phyloP scores from a whole-genome alignment of 1,284 basidiomycete genomes.

The Apiotrichum gamsii region DNA sequence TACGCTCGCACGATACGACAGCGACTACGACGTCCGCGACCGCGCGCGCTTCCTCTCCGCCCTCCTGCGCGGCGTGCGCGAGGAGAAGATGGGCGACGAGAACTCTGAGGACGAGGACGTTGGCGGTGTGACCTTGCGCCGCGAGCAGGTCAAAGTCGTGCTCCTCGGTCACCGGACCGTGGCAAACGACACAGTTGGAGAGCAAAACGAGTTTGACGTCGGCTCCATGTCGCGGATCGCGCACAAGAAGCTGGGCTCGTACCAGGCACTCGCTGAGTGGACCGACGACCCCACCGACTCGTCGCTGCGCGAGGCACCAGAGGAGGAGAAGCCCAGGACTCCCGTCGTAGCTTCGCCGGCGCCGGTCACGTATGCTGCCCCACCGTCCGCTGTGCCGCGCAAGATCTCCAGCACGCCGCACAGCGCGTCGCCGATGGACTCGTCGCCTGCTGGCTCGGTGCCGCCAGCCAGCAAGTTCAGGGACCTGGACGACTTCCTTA shows the following conservation, averaged over 20 bases:
- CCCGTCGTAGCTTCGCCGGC: background rate
- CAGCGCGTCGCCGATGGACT: background rate
- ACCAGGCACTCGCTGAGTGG: conserved; percentile 45
- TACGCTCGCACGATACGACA: conserved; percentile 78
- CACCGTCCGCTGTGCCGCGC: background rate
- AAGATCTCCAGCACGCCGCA: background rate
- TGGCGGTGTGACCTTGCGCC: conserved; percentile 67
- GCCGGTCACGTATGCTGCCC: background rate
- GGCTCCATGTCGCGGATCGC: conserved; percentile 40
- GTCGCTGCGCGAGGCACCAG: conserved; percentile 43
- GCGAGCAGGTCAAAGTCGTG: conserved; percentile 72
- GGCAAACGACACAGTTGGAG: conserved; percentile 35
- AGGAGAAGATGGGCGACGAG: conserved; percentile 21
- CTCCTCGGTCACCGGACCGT: conserved; percentile 64
- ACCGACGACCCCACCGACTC: conserved; percentile 49
- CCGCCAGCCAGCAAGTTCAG: conserved; percentile 32
- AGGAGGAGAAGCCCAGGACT: background rate
- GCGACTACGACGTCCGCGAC: conserved; percentile 80
- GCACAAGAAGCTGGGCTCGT: conserved; percentile 31
- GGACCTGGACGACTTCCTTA: conserved; percentile 47
- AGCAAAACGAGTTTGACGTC: conserved; percentile 47
- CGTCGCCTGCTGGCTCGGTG: conserved; percentile 5
- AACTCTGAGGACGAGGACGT: conserved; percentile 49
- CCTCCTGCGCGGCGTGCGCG: conserved; percentile 56
- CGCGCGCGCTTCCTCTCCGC: conserved; percentile 71